A percentile compares a stretch with the other conserved stretches of the same genome.
phyloP scores from a whole-genome alignment of 192 early-diverging fungal species.

The Umbelopsis isabellina region DNA sequence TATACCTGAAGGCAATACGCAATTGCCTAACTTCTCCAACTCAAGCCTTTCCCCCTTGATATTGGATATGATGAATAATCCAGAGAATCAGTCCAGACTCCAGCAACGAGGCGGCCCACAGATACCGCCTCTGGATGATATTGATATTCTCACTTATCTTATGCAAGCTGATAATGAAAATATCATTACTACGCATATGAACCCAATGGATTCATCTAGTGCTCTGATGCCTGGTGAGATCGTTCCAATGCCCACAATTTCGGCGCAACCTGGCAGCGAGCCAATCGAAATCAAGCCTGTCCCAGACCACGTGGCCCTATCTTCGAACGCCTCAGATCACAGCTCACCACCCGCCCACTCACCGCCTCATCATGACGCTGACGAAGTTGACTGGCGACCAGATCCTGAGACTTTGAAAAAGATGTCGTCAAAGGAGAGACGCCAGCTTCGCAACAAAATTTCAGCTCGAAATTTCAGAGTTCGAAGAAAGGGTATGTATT shows the following conservation, averaged over 20 bases:
- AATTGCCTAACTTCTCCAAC: conserved; percentile 18
- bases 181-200: not conserved
- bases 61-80: conserved; percentile 19
- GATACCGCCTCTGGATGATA: not conserved
- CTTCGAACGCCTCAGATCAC: not conserved
- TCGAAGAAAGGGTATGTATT: conserved; percentile 60
- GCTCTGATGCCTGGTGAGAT: not conserved
- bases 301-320: not conserved
- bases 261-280: not conserved
- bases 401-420: conserved; percentile 41
- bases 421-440: conserved; percentile 63
- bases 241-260: conserved; percentile 16
- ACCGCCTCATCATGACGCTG: conserved; percentile 18
- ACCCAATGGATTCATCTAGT: not conserved
- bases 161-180: conserved; percentile 20
- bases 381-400: conserved; percentile 43
- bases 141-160: conserved; percentile 14
- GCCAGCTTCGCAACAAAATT: conserved; percentile 78
- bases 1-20: conserved; percentile 3
- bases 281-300: not conserved
- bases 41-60: conserved; percentile 12
- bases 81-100: not conserved
- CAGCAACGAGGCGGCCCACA: not conserved
- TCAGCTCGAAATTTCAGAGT: conserved; percentile 75
- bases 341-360: conserved; percentile 13